A percentile compares a stretch with the other conserved stretches of the same genome.
phyloP scores from a whole-genome alignment of 2,329 filamentous ascomycete genomes.

The Sclerotinia glacialis region DNA sequence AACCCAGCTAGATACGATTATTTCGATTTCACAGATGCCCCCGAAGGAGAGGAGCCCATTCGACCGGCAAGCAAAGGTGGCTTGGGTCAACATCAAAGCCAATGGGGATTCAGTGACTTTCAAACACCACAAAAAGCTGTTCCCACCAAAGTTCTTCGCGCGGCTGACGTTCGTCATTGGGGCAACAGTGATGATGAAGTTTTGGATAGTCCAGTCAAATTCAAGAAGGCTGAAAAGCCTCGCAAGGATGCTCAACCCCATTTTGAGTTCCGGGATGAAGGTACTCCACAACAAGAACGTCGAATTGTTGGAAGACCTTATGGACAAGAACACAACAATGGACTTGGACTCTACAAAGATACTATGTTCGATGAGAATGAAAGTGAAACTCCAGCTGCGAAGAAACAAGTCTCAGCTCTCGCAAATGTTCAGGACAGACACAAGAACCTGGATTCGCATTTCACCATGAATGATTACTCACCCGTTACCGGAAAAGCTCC shows the following conservation, averaged over 20 bases:
- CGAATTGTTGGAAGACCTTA: conserved; percentile 48
- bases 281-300: conserved; percentile 53
- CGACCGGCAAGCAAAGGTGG: conserved; percentile 31
- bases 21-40: conserved; percentile 74
- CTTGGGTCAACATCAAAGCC: conserved; percentile 63
- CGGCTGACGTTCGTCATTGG: conserved; percentile 74
- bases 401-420: conserved; percentile 43
- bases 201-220: conserved; percentile 55
- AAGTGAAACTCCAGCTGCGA: conserved; percentile 25
- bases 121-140: conserved; percentile 72
- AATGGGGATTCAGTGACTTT: conserved; percentile 90
- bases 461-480: conserved; percentile 68
- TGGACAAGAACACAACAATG: conserved; percentile 62
- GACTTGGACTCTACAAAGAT: conserved; percentile 73
- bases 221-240: conserved; percentile 60
- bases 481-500: conserved; percentile 47
- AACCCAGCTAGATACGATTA: conserved; percentile 80
- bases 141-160: conserved; percentile 57
- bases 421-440: conserved; percentile 70
- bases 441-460: conserved; percentile 77
- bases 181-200: conserved; percentile 66
- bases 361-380: conserved; percentile 63
- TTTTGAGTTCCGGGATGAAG: conserved; percentile 80
- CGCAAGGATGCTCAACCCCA: conserved; percentile 79
- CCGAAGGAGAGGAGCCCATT: conserved; percentile 39